These are phyloP conservation scores for Diplocarpon rosae DNA, from an alignment of 2,329 filamentous ascomycete genomes.

Conservation along the genomic window DNA sequence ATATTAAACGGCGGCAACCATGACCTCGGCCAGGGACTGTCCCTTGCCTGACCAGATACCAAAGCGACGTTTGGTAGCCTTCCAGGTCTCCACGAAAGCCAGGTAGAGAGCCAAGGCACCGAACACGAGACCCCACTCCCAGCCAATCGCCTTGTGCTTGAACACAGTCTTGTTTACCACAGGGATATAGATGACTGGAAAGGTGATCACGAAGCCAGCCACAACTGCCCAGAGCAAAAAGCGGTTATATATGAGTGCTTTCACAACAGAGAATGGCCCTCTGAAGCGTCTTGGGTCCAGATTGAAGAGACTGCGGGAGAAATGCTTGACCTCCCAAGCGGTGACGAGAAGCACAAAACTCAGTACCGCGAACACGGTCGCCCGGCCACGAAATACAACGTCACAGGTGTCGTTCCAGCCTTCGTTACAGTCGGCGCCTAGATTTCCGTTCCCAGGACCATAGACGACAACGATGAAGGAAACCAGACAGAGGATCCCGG, in stretches of 20 bases:
- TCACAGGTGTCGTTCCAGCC: conserved; percentile 38
- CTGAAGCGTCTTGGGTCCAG: conserved; percentile 46
- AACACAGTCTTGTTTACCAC: conserved; percentile 55
- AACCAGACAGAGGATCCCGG: conserved; percentile 50
- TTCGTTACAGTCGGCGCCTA: conserved; percentile 49
- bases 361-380: conserved; percentile 57
- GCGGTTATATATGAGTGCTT: conserved; percentile 56
- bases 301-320: conserved; percentile 56
- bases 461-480: conserved; percentile 52
- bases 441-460: conserved; percentile 38
- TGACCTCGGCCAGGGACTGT: not conserved
- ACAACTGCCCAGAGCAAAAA: conserved; percentile 56
- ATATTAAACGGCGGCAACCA: not conserved
- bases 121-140: conserved; percentile 63
- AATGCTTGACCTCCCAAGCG: conserved; percentile 65
- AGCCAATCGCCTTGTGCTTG: conserved; percentile 55
- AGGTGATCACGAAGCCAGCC: conserved; percentile 47
- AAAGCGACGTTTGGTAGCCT: conserved; percentile 48
- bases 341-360: conserved; percentile 58
- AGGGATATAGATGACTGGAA: conserved; percentile 57
- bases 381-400: conserved; percentile 52
- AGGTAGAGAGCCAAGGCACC: conserved; percentile 50
- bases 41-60: conserved; percentile 7
- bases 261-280: conserved; percentile 40
- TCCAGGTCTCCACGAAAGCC: conserved; percentile 55